Evolutionary conservation across 345 rosid genomes (phyloP).

Genomic region (Gynandropsis gynandra): DNA sequence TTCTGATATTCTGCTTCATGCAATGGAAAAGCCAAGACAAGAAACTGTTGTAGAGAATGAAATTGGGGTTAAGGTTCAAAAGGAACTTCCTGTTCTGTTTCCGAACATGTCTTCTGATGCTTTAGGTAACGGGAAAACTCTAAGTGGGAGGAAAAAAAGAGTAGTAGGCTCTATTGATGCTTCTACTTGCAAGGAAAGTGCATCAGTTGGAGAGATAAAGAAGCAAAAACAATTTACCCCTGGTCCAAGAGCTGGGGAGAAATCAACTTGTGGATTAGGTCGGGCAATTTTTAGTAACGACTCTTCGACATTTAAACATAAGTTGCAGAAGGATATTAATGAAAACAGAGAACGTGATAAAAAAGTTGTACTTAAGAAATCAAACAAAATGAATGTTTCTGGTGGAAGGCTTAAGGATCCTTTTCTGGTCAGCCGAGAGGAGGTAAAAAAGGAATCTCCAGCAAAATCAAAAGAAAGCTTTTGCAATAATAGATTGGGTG

Average conservation of each 20-base stretch:
- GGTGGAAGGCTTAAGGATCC: constrained; percentile 24
- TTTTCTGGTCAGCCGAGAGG: constrained; percentile 18
- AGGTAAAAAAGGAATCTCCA: constrained; percentile 19
- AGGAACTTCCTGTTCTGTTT: constrained; percentile 24
- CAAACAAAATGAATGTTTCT: constrained; percentile 24
- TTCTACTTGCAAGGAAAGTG: constrained; percentile 28
- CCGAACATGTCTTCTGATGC: constrained; percentile 27
- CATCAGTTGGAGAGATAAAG: constrained; percentile 28
- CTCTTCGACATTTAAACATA: constrained; percentile 25
- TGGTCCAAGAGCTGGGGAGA: constrained; percentile 25
- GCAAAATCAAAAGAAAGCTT: constrained; percentile 30
- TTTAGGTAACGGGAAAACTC: constrained; percentile 24
- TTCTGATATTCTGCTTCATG: constrained; percentile 40
- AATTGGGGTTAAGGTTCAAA: constrained; percentile 21
- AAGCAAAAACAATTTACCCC: constrained; percentile 30
- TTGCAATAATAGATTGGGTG: constrained; percentile 25
- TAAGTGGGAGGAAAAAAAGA: constrained; percentile 31
- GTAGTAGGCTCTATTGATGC: constrained; percentile 25
- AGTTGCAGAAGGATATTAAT: constrained; percentile 31
- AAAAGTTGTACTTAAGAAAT: constrained; percentile 21
- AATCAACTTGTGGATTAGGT: constrained; percentile 26
- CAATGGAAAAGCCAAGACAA: constrained; percentile 34
- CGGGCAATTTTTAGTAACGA: constrained; percentile 22
- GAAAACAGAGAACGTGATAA: constrained; percentile 21
- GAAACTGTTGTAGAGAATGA: constrained; percentile 18